These are phyloP conservation scores for Conringia planisiliqua DNA, from an alignment of 345 rosid genomes.

Conservation along the genomic window DNA sequence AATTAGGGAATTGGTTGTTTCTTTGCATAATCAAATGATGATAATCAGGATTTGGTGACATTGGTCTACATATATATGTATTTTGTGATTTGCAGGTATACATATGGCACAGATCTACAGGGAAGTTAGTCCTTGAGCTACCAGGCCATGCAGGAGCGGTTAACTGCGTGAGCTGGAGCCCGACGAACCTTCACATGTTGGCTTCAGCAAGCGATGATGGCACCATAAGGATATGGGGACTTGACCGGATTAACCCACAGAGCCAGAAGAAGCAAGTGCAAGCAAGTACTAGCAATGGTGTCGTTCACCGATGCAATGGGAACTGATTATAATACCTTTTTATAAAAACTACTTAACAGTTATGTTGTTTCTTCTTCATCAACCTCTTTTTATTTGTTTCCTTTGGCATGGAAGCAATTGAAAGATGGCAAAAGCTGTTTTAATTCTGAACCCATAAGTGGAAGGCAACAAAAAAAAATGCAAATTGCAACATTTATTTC, in stretches of 20 bases:
- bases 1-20: background rate
- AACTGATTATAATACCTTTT: slow-evolving; percentile 18
- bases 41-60: slow-evolving; percentile 4
- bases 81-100: slow-evolving; percentile 46
- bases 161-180: slow-evolving; percentile 78
- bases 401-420: slow-evolving; percentile 12
- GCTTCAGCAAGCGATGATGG: slow-evolving; percentile 74
- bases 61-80: background rate
- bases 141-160: slow-evolving; percentile 74
- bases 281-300: slow-evolving; percentile 32
- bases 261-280: slow-evolving; percentile 30
- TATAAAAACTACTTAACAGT: slow-evolving; percentile 19
- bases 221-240: slow-evolving; percentile 73
- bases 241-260: slow-evolving; percentile 38
- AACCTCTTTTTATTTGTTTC: background rate
- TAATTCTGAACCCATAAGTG: slow-evolving; percentile 3
- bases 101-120: slow-evolving; percentile 61
- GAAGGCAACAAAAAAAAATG: background rate
- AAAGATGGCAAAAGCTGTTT: slow-evolving; percentile 8
- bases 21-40: background rate
- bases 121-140: slow-evolving; percentile 41
- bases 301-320: slow-evolving; percentile 35
- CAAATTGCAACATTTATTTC: slow-evolving; percentile 10
- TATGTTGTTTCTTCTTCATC: slow-evolving; percentile 25
- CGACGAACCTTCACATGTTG: slow-evolving; percentile 59